Percentiles rank a stretch among this genome's conserved stretches.
Evolutionary conservation across 495 filamentous ascomycete genomes (phyloP).

Genomic region (Penicillium antarcticum): DNA sequence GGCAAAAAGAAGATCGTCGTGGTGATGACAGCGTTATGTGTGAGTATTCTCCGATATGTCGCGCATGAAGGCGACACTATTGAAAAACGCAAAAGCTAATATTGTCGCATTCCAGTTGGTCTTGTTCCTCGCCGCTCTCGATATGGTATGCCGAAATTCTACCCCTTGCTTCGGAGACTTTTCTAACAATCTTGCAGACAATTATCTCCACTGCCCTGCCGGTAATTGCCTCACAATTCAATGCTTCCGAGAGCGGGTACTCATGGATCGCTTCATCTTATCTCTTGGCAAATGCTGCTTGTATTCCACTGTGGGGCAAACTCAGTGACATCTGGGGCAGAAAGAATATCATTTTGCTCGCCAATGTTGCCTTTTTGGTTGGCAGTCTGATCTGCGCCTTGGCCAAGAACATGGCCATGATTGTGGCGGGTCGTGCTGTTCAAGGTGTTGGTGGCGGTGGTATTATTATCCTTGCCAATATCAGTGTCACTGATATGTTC

Average conservation of each 20-base stretch:
- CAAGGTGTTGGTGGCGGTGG: constrained; percentile 87
- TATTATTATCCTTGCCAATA: constrained; percentile 75
- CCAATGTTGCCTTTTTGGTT: constrained; percentile 71
- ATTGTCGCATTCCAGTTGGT: constrained; percentile 35
- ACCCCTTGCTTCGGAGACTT: not conserved
- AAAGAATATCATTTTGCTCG: constrained; percentile 72
- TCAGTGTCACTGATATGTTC: constrained; percentile 78
- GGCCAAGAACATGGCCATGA: constrained; percentile 64
- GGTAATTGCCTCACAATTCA: constrained; percentile 61
- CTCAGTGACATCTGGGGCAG: constrained; percentile 83
- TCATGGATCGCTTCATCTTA: constrained; percentile 77
- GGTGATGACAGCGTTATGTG: constrained; percentile 50
- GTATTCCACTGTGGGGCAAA: constrained; percentile 77
- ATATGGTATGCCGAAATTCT: constrained; percentile 37
- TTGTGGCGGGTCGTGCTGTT: constrained; percentile 71
- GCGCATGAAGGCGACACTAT: not conserved
- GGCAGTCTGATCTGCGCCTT: constrained; percentile 71
- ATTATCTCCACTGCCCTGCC: constrained; percentile 56
- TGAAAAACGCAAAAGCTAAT: constrained; percentile 10
- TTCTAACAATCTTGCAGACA: constrained; percentile 29
- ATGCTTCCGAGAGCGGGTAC: constrained; percentile 61
- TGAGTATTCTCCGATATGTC: constrained; percentile 20
- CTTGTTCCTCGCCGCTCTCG: constrained; percentile 51
- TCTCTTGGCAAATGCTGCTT: constrained; percentile 64
- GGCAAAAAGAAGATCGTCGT: constrained; percentile 47